Evolutionary conservation across 148 eudicot genomes (phyloP), one percentile per base, ranked within the genome.

Genomic region (Rhododendron vialii): DNA sequence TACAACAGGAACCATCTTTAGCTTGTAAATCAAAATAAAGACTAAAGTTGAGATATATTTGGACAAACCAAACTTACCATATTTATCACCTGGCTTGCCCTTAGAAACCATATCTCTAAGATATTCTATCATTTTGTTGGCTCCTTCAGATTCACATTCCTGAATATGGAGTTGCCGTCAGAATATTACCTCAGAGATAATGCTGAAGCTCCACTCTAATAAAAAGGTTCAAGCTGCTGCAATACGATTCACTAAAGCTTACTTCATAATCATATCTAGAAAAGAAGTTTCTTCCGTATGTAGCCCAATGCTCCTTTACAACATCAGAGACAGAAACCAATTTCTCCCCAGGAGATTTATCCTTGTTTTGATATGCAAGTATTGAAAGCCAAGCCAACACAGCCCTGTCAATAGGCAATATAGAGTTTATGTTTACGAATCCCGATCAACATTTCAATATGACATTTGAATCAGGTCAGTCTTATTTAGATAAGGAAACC

Each of bases 101-200:
- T 90, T 94, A 12, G 98, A 93, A 84, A 94, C 83, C 87, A 97
- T 88, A 75, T 94, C 96, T 87, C 98, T 86, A 78, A 97, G 95
- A 91, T 93, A 91, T 14, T 93, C 95, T 30, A 95, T 85, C 99
- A 97, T 95, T 86, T 94, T 93, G 88, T 93, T 97, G 79, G 99
- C 99, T 88, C 96, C 99, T 87, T 95, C 99, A 28, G 99, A 95
- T 89, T 95, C 96, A 92, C 99, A 97, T 88, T 97, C 99, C 99
- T 97, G 87, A 83, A 86, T 33, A 28, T 26, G 81, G 69, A 43
- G 22, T 57, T 51, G 74, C 47, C 51, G 45, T 82, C 65, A 82
- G 83, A 43, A 65, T 30, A 77, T 63, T 45, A 55, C 28, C 35
- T 81, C 41, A 15, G 69, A 67, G 45, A 85, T 8, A 77, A 26